Evolutionary conservation across 306 rosid genomes (phyloP).

Genomic region (Quercus ilex): DNA sequence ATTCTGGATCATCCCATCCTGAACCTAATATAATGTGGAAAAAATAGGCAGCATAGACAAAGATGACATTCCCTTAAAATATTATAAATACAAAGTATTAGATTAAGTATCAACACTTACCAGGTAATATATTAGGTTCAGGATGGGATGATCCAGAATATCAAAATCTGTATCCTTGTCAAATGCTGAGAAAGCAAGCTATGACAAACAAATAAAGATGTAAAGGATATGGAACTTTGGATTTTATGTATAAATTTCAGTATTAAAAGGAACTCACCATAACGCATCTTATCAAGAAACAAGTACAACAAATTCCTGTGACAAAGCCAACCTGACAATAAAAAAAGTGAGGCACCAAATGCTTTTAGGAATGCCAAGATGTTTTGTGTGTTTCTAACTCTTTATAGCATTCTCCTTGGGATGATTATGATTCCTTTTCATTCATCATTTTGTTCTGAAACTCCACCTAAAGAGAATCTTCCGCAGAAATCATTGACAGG

Average conservation of each 20-base stretch:
- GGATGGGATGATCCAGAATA: slow-evolving; percentile 57
- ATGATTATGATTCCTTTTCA: background rate
- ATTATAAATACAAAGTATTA: background rate
- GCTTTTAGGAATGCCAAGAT: background rate
- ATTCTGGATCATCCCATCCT: background rate
- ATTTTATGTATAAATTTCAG: background rate
- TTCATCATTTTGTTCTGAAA: background rate
- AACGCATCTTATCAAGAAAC: slow-evolving; percentile 73
- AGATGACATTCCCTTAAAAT: background rate
- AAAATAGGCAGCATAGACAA: background rate
- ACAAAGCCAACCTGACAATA: slow-evolving; percentile 68
- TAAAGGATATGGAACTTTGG: slow-evolving; percentile 7
- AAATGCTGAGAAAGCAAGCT: slow-evolving; percentile 67
- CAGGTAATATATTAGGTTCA: slow-evolving; percentile 63
- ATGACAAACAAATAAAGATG: slow-evolving; percentile 20
- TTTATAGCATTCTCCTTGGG: background rate
- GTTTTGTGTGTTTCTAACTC: background rate
- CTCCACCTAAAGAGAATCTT: background rate
- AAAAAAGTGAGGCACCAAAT: slow-evolving; percentile 13
- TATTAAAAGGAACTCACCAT: slow-evolving; percentile 50
- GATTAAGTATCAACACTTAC: slow-evolving; percentile 34
- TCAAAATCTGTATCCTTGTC: slow-evolving; percentile 41
- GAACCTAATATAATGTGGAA: background rate
- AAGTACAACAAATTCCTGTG: slow-evolving; percentile 64
- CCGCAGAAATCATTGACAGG: background rate